These are phyloP conservation scores for Hyphopichia homilentoma DNA, from an alignment of 805 yeast species.

Conservation along the genomic window DNA sequence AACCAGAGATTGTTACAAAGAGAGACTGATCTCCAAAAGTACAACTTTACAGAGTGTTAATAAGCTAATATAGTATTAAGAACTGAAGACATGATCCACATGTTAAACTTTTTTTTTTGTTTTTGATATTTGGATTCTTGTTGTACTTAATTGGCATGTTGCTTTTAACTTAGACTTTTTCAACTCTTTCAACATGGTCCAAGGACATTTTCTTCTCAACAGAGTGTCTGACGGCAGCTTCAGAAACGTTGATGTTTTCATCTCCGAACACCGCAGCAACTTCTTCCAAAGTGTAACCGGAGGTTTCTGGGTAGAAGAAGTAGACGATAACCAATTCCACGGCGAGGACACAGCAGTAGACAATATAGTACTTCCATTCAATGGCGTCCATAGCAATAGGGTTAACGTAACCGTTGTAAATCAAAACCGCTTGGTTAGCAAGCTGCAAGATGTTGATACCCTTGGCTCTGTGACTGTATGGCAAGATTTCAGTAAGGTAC, in stretches of 20 bases:
- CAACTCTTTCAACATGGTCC: constrained; percentile 1
- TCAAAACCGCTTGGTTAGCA: constrained; percentile 9
- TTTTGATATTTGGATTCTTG: too few relatives aligned
- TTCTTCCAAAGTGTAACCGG: constrained; percentile 33
- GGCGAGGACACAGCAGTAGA: constrained; percentile 24
- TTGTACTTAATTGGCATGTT: too few relatives aligned
- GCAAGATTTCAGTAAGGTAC: constrained; percentile 29
- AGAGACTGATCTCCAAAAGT: too few relatives aligned
- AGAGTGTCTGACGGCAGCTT: neutral
- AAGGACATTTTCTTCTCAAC: neutral
- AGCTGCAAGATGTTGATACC: constrained; percentile 23
- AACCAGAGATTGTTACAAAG: too few relatives aligned
- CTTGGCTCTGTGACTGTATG: constrained; percentile 30
- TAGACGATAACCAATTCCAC: constrained; percentile 19
- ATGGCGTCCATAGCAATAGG: constrained; percentile 30
- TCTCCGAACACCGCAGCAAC: constrained; percentile 28
- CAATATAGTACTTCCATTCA: constrained; percentile 33
- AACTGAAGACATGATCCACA: too few relatives aligned
- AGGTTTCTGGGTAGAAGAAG: constrained; percentile 27
- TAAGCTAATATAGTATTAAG: too few relatives aligned
- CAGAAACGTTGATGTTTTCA: constrained; percentile 1
- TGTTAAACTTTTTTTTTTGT: too few relatives aligned
- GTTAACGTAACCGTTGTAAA: constrained; percentile 16
- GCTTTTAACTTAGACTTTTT: too few relatives aligned
- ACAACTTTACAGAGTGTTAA: too few relatives aligned